Percentiles rank a stretch among this genome's conserved stretches.
These are phyloP conservation scores for Coprinellus micaceus DNA, from an alignment of 768 basidiomycete species.

Conservation along the genomic window DNA sequence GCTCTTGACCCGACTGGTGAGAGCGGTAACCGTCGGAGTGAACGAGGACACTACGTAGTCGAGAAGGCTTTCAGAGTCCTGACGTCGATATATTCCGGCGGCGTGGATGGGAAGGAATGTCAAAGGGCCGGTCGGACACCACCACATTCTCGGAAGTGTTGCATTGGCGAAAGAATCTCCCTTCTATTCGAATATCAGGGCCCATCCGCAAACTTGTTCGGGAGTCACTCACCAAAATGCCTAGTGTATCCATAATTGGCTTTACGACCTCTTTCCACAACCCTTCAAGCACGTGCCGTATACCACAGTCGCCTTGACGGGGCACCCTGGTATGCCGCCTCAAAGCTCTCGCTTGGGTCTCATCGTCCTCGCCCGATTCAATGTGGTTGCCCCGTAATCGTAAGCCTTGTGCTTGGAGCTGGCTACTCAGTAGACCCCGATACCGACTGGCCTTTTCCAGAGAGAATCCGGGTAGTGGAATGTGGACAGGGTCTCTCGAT, in stretches of 20 bases:
- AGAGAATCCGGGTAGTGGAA: constrained; percentile 10
- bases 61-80: background rate
- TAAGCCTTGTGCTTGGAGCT: background rate
- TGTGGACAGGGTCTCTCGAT: background rate
- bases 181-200: background rate
- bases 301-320: no score
- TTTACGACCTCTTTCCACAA: constrained; percentile 10
- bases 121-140: constrained; percentile 29
- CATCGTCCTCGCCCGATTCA: background rate
- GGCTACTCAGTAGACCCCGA: background rate
- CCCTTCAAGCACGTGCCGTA: background rate
- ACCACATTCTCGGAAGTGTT: constrained; percentile 15
- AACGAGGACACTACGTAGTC: constrained; percentile 19
- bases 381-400: constrained; percentile 11
- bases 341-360: background rate
- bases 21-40: constrained; percentile 10
- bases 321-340: background rate
- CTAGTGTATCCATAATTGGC: constrained; percentile 7
- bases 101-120: constrained; percentile 31
- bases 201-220: no score
- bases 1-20: constrained; percentile 1
- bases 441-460: background rate
- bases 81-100: constrained; percentile 21
- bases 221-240: background rate
- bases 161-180: background rate